Percentiles rank a stretch among this genome's conserved stretches.
These are phyloP conservation scores for Peronosclerospora sorghi DNA, from an alignment of 352 stramenopile species.

Conservation along the genomic window DNA sequence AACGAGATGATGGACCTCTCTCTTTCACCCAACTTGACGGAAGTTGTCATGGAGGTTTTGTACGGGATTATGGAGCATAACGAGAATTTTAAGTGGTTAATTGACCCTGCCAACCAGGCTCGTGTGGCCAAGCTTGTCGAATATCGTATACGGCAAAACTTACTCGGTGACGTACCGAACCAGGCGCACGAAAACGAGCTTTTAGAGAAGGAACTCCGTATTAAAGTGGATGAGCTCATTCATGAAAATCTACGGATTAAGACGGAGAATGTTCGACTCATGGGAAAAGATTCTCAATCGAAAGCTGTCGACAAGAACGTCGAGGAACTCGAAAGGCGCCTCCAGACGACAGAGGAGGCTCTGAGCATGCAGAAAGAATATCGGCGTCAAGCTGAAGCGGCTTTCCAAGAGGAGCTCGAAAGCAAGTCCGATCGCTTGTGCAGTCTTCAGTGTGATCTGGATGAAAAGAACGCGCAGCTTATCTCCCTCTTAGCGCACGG, in stretches of 20 bases:
- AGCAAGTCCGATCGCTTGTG: slow-evolving; percentile 17
- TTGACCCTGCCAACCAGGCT: slow-evolving; percentile 34
- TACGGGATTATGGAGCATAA: slow-evolving; percentile 53
- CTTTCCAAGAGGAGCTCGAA: slow-evolving; percentile 34
- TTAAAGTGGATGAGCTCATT: slow-evolving; percentile 44
- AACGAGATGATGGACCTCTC: slow-evolving; percentile 1
- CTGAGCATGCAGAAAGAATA: slow-evolving; percentile 32
- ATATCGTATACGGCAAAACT: slow-evolving; percentile 28
- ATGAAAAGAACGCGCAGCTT: slow-evolving; percentile 40
- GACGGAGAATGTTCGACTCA: slow-evolving; percentile 41
- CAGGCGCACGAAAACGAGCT: slow-evolving; percentile 20
- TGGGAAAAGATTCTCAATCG: slow-evolving; percentile 5
- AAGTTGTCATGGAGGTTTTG: slow-evolving; percentile 50
- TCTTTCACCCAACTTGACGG: slow-evolving; percentile 20
- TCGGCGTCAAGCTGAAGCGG: slow-evolving; percentile 37
- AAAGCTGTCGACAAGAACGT: slow-evolving; percentile 18
- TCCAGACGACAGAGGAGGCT: slow-evolving; percentile 25
- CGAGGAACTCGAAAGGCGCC: slow-evolving; percentile 24
- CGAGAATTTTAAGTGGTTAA: slow-evolving; percentile 43
- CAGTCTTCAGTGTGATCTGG: slow-evolving; percentile 25
- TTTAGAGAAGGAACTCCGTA: slow-evolving; percentile 33
- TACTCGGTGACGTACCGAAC: slow-evolving; percentile 9
- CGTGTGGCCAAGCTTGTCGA: slow-evolving; percentile 42
- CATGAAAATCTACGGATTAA: slow-evolving; percentile 52
- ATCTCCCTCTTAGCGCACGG: slow-evolving; percentile 28